Evolutionary conservation across 352 stramenopile genomes (phyloP).

Genomic region (Globisporangium megalacanthum): DNA sequence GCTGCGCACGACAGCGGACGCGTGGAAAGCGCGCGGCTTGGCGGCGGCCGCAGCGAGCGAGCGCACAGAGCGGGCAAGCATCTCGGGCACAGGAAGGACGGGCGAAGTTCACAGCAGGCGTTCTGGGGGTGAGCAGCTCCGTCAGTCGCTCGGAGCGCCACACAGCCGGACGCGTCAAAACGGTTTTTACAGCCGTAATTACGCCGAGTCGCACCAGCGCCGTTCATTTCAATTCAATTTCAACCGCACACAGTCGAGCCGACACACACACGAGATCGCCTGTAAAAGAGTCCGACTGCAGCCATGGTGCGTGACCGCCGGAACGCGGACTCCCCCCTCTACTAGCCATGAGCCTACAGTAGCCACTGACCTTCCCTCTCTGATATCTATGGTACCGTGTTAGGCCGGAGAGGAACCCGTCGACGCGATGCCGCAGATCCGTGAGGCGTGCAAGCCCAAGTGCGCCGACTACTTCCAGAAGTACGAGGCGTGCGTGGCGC

Average conservation of each 20-base stretch:
- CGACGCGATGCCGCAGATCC: slow-evolving; percentile 91
- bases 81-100: slow-evolving; percentile 12
- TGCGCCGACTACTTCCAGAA: slow-evolving; percentile 81
- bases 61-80: slow-evolving; percentile 61
- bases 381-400: background rate
- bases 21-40: slow-evolving; percentile 39
- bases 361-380: background rate
- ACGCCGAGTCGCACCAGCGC: background rate
- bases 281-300: background rate
- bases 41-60: slow-evolving; percentile 25
- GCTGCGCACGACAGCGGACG: slow-evolving; percentile 33
- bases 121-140: background rate
- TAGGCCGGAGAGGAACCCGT: slow-evolving; percentile 84
- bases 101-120: background rate
- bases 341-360: background rate
- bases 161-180: slow-evolving; percentile 1
- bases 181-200: background rate
- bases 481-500: slow-evolving; percentile 90
- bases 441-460: slow-evolving; percentile 89
- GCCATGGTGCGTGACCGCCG: slow-evolving; percentile 15
- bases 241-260: background rate
- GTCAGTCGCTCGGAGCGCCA: background rate
- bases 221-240: background rate
- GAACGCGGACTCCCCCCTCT: background rate
- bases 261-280: too few species aligned